These are phyloP conservation scores for Teunomyces gatunensis DNA, from an alignment of 805 yeast species.

Conservation along the genomic window DNA sequence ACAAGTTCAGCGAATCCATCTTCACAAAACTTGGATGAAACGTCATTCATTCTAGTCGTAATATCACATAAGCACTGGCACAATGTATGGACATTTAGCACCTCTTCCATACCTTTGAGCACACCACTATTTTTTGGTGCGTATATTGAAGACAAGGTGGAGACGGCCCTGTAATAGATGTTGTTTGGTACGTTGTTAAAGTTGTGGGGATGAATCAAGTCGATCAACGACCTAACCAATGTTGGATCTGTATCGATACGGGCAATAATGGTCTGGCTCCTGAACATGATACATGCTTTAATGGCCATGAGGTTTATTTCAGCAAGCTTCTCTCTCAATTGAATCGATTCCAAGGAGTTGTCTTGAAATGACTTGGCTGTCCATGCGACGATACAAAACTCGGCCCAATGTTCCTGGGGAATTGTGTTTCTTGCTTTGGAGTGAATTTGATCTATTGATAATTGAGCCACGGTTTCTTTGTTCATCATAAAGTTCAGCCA, in stretches of 20 bases:
- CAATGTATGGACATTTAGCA: background rate
- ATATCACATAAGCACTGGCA: background rate
- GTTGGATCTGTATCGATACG: background rate
- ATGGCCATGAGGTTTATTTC: background rate
- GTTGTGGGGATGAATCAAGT: background rate
- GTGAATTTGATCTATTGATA: background rate
- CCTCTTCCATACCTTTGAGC: background rate
- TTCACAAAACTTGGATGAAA: background rate
- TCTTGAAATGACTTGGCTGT: background rate
- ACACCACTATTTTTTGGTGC: background rate
- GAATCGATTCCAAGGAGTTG: background rate
- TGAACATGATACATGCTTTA: background rate
- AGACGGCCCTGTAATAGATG: background rate
- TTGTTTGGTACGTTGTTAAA: background rate
- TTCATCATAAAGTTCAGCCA: background rate
- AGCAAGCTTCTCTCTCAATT: background rate
- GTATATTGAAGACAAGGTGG: background rate
- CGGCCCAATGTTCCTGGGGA: background rate
- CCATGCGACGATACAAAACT: background rate
- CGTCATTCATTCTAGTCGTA: background rate
- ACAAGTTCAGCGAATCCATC: background rate
- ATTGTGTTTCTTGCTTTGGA: background rate
- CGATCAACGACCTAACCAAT: background rate
- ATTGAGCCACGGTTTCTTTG: background rate
- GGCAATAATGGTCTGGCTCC: background rate